These are phyloP conservation scores for Ustilago crameri DNA, from an alignment of 1,284 basidiomycete species.

Conservation along the genomic window DNA sequence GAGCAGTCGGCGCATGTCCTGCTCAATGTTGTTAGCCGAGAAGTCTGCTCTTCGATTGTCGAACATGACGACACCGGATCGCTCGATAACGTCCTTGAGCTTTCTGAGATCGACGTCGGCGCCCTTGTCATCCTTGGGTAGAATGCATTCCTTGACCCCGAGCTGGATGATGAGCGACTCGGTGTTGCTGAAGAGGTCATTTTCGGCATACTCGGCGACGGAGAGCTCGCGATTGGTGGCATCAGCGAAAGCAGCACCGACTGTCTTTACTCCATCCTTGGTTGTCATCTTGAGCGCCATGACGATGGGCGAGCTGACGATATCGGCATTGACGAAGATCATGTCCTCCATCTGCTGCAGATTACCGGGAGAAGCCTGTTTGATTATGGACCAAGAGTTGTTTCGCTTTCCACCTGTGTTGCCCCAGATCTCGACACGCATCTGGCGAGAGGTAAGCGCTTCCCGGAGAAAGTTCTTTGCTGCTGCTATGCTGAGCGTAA, in stretches of 20 bases:
- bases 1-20: slow-evolving; percentile 82
- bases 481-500: slow-evolving; percentile 81
- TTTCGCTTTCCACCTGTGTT: slow-evolving; percentile 76
- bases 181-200: slow-evolving; percentile 93
- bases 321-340: slow-evolving; percentile 85
- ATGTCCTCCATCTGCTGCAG: slow-evolving; percentile 92
- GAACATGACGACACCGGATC: slow-evolving; percentile 89
- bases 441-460: slow-evolving; percentile 86
- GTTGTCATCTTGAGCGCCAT: slow-evolving; percentile 85
- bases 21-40: slow-evolving; percentile 80
- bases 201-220: slow-evolving; percentile 90
- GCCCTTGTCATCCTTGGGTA: slow-evolving; percentile 72
- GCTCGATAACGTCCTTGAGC: slow-evolving; percentile 73
- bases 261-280: slow-evolving; percentile 70
- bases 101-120: slow-evolving; percentile 79
- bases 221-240: slow-evolving; percentile 72
- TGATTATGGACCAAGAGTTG: slow-evolving; percentile 76
- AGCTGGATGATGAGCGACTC: slow-evolving; percentile 97
- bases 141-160: slow-evolving; percentile 89
- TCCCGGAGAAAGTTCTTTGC: slow-evolving; percentile 89
- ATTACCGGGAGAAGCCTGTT: slow-evolving; percentile 95
- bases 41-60: slow-evolving; percentile 87
- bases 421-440: slow-evolving; percentile 84
- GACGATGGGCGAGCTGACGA: slow-evolving; percentile 86
- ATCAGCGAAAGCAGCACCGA: slow-evolving; percentile 74